Conservation (phyloP, 192 early-diverging fungal species). For the Coemansia pectinata region DNA sequence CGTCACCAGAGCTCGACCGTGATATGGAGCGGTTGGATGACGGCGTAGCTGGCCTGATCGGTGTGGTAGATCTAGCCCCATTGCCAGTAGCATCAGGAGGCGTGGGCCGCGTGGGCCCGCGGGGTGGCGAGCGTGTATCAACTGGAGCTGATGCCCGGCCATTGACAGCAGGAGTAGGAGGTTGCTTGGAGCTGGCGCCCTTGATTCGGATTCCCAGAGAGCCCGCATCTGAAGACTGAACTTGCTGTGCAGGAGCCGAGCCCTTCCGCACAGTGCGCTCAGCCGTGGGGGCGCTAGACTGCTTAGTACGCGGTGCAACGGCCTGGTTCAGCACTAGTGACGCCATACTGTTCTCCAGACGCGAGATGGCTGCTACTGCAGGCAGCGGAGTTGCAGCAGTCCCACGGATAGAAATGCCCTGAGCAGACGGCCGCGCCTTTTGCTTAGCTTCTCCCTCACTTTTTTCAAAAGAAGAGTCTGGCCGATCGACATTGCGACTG, state of each 20-base stretch:
- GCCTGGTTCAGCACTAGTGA: constrained; percentile 12
- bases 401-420: constrained; percentile 33
- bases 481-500: neutral
- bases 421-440: neutral
- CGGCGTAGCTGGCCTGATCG: constrained; percentile 17
- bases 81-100: neutral
- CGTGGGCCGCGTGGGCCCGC: neutral
- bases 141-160: constrained; percentile 5
- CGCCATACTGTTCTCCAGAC: constrained; percentile 1
- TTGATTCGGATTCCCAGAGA: constrained; percentile 33
- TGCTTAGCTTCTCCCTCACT: neutral
- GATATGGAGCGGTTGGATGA: constrained; percentile 10
- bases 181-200: constrained; percentile 8
- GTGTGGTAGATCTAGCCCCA: constrained; percentile 18
- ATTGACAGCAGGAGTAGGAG: neutral
- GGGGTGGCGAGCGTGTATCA: neutral
- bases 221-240: neutral
- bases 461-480: neutral
- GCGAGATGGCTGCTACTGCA: neutral
- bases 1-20: constrained; percentile 36
- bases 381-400: constrained; percentile 11
- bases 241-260: neutral
- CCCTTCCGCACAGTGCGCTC: constrained; percentile 7
- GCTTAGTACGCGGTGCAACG: constrained; percentile 3
- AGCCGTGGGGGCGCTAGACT: constrained; percentile 10